Percentiles rank a stretch among this genome's conserved stretches.
Evolutionary conservation across 345 rosid species (phyloP).

Genomic region (Eucalyptus sp.): DNA sequence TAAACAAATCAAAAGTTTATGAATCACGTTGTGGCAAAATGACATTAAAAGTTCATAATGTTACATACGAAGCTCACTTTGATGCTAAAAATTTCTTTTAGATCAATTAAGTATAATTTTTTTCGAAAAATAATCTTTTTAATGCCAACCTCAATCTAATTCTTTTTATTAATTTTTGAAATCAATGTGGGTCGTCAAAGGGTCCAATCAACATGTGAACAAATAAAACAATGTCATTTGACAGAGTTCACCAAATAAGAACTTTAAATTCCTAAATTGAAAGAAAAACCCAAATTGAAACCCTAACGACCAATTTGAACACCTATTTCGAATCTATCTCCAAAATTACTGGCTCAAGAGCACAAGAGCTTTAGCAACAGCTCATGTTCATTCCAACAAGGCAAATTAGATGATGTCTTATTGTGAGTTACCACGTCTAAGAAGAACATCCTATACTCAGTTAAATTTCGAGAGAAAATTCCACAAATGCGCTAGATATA

Average conservation of each 20-base stretch:
- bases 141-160: rapidly evolving
- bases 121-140: too few species aligned
- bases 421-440: rapidly evolving
- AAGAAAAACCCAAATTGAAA: too few species aligned
- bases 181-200: rapidly evolving
- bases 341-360: too few species aligned
- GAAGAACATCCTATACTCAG: rapidly evolving
- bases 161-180: too few species aligned
- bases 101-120: too few species aligned
- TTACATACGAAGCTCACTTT: rapidly evolving
- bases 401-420: too few species aligned
- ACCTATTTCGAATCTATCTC: rapidly evolving
- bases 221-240: rapidly evolving
- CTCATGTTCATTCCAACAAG: rapidly evolving
- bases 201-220: too few species aligned
- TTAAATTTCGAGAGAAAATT: too few species aligned
- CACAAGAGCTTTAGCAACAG: rapidly evolving
- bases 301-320: too few species aligned
- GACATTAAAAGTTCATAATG: rapidly evolving
- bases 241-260: too few species aligned
- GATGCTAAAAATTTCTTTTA: rapidly evolving
- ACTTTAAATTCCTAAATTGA: too few species aligned
- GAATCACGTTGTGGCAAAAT: rapidly evolving
- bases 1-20: rapidly evolving
- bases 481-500: too few species aligned